A percentile compares a stretch with the other conserved stretches of the same genome.
Evolutionary conservation across 768 basidiomycete species (phyloP).

Genomic region (Phanerochaete sordida): DNA sequence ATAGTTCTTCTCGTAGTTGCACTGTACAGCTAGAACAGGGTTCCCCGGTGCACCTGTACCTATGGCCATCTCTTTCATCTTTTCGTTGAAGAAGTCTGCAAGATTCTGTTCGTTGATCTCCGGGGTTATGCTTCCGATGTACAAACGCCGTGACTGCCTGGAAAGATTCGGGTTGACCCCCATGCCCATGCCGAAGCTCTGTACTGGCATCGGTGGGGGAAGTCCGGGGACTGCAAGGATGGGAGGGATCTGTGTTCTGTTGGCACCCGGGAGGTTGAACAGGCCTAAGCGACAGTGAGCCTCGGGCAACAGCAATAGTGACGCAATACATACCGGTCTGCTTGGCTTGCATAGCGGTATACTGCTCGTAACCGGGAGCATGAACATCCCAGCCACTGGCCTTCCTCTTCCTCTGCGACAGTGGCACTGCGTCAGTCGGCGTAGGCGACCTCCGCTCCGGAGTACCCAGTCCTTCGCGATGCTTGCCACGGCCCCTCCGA

Average conservation of each 20-base stretch:
- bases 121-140: slow-evolving; percentile 95
- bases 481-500: slow-evolving; percentile 48
- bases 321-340: slow-evolving; percentile 68
- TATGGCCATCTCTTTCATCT: slow-evolving; percentile 91
- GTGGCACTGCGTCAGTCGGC: slow-evolving; percentile 74
- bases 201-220: slow-evolving; percentile 79
- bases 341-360: slow-evolving; percentile 96
- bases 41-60: slow-evolving; percentile 83
- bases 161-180: slow-evolving; percentile 86
- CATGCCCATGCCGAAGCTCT: slow-evolving; percentile 83
- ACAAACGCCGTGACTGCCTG: slow-evolving; percentile 90
- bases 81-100: slow-evolving; percentile 90
- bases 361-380: slow-evolving; percentile 92
- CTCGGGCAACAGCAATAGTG: slow-evolving; percentile 10
- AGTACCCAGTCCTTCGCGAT: slow-evolving; percentile 54
- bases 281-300: slow-evolving; percentile 54
- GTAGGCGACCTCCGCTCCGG: slow-evolving; percentile 87
- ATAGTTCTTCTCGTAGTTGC: slow-evolving; percentile 98
- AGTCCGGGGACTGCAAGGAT: slow-evolving; percentile 80
- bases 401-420: slow-evolving; percentile 84
- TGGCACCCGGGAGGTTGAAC: slow-evolving; percentile 95
- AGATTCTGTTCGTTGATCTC: slow-evolving; percentile 93
- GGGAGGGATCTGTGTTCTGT: slow-evolving; percentile 82
- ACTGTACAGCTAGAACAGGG: slow-evolving; percentile 89
- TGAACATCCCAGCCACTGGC: slow-evolving; percentile 97